Conservation (phyloP, 352 stramenopile species). For the Globisporangium polare region DNA sequence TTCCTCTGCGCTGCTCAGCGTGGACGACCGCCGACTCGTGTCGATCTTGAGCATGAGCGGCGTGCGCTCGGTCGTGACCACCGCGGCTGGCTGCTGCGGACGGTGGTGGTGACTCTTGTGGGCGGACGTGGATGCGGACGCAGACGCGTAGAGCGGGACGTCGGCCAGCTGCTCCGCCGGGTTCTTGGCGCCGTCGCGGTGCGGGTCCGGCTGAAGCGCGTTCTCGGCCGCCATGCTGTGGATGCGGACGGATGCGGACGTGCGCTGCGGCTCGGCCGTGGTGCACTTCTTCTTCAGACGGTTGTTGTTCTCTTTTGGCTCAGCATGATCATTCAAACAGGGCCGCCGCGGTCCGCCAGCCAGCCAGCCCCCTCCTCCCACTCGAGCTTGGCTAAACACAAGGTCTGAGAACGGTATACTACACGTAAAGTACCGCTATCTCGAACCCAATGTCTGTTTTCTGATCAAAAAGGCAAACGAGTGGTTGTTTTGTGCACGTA, state of each 20-base stretch:
- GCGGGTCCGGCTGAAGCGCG: not conserved
- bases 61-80: conserved; percentile 24
- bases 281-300: conserved; percentile 6
- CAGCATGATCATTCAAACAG: not conserved
- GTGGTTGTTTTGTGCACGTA: not conserved
- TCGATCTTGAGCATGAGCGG: conserved; percentile 43
- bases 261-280: not conserved
- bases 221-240: conserved; percentile 9
- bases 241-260: not conserved
- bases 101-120: not conserved
- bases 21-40: not conserved
- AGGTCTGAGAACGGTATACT: not conserved
- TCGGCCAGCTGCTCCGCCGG: conserved; percentile 9
- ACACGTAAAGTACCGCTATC: not conserved
- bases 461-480: not conserved
- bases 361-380: not conserved
- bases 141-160: conserved; percentile 4
- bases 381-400: not conserved
- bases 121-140: not conserved
- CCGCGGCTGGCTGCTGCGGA: conserved; percentile 3
- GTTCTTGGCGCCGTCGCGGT: conserved; percentile 10
- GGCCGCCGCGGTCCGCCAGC: too few species aligned
- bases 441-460: not conserved
- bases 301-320: conserved; percentile 1
- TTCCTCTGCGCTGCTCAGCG: conserved; percentile 30